Evolutionary conservation across 2,329 filamentous ascomycete species (phyloP).

Genomic region (Emericellopsis cladophorae): DNA sequence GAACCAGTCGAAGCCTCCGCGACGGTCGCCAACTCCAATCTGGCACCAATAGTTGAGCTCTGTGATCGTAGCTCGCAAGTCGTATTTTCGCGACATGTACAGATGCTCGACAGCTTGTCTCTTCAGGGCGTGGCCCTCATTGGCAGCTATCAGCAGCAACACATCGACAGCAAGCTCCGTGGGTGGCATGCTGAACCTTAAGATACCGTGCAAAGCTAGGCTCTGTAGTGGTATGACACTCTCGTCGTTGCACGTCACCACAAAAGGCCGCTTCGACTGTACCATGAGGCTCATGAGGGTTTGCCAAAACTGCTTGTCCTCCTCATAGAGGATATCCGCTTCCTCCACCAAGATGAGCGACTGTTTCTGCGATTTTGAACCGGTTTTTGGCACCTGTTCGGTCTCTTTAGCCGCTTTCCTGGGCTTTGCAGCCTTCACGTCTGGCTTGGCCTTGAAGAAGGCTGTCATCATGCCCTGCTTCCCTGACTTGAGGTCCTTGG

Average conservation of each 20-base stretch:
- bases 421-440: slow-evolving; percentile 8
- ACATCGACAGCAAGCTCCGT: slow-evolving; percentile 63
- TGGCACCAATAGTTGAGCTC: slow-evolving; percentile 97
- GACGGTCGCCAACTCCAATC: slow-evolving; percentile 81
- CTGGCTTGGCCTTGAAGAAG: slow-evolving; percentile 57
- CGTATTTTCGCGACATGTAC: slow-evolving; percentile 54
- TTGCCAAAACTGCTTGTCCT: slow-evolving; percentile 90
- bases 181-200: slow-evolving; percentile 60
- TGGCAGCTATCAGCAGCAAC: slow-evolving; percentile 69
- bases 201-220: slow-evolving; percentile 72
- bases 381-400: slow-evolving; percentile 12
- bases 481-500: slow-evolving; percentile 47
- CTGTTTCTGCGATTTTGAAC: slow-evolving; percentile 63
- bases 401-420: slow-evolving; percentile 14
- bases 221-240: slow-evolving; percentile 61
- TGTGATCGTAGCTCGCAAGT: slow-evolving; percentile 69
- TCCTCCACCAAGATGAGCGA: slow-evolving; percentile 91
- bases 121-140: slow-evolving; percentile 72
- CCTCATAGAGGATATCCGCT: slow-evolving; percentile 84
- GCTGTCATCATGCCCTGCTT: slow-evolving; percentile 69
- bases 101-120: slow-evolving; percentile 55
- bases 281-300: slow-evolving; percentile 66
- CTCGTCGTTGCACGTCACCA: slow-evolving; percentile 94
- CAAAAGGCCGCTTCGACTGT: slow-evolving; percentile 80
- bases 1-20: slow-evolving; percentile 84